A percentile compares a stretch with the other conserved stretches of the same genome.
phyloP scores from a whole-genome alignment of 2,329 filamentous ascomycete genomes.

The Trichophyton mentagrophytes region DNA sequence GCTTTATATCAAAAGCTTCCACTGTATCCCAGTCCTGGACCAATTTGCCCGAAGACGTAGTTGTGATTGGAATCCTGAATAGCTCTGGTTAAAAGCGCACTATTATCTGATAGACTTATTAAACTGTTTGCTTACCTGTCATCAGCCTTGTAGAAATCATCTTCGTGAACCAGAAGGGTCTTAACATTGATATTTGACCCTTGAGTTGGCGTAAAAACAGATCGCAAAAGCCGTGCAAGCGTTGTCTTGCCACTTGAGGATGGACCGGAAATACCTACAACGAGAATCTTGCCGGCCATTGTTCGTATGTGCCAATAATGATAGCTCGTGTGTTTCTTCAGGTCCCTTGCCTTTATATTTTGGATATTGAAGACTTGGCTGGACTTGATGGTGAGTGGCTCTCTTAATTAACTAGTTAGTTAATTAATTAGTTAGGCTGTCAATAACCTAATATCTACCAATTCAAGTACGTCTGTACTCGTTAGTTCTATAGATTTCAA shows the following conservation, averaged over 20 bases:
- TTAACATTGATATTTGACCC: slow-evolving; percentile 12
- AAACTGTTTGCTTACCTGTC: slow-evolving; percentile 39
- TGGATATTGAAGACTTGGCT: too few relatives aligned
- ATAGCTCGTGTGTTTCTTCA: not conserved
- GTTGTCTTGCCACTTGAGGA: slow-evolving; percentile 95
- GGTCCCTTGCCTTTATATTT: not conserved
- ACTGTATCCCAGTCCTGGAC: slow-evolving; percentile 88
- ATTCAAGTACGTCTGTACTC: too few relatives aligned
- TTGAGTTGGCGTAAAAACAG: slow-evolving; percentile 51
- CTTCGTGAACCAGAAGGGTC: slow-evolving; percentile 74
- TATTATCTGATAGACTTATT: too few relatives aligned
- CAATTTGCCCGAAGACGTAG: slow-evolving; percentile 39
- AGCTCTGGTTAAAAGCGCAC: not conserved
- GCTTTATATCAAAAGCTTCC: slow-evolving; percentile 58
- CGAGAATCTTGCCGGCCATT: not conserved
- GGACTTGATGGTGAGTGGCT: too few relatives aligned
- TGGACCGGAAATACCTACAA: slow-evolving; percentile 68
- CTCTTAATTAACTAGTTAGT: not conserved
- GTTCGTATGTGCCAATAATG: not conserved
- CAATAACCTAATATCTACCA: too few relatives aligned
- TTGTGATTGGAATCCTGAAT: slow-evolving; percentile 32
- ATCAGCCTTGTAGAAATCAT: slow-evolving; percentile 88
- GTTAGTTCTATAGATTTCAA: too few relatives aligned
- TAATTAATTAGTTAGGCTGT: not conserved
- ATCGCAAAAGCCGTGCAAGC: slow-evolving; percentile 67